phyloP scores from a whole-genome alignment of 768 basidiomycete genomes.

The Mycena venus region DNA sequence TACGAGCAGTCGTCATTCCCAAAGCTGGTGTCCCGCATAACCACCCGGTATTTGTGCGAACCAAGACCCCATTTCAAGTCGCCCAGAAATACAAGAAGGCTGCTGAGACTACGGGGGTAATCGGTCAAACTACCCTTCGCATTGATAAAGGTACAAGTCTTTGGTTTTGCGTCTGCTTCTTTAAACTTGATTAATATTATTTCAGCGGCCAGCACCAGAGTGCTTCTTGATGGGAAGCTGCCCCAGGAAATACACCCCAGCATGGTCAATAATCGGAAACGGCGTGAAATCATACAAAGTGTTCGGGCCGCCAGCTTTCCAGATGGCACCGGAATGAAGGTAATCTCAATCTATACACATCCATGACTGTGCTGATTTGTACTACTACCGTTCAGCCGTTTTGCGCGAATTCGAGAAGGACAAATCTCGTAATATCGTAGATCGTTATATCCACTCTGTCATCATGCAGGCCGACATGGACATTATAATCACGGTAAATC shows the following conservation, averaged over 20 bases:
- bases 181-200: background rate
- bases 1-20: background rate
- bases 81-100: background rate
- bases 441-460: conserved; percentile 3
- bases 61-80: background rate
- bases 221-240: background rate
- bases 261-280: background rate
- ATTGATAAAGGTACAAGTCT: background rate
- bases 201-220: background rate
- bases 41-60: background rate
- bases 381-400: background rate
- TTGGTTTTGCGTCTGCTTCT: background rate
- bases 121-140: background rate
- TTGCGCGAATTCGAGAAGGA: background rate
- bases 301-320: background rate
- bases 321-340: background rate
- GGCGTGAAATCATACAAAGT: background rate
- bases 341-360: background rate
- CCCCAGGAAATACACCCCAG: background rate
- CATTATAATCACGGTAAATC: conserved; percentile 4
- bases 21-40: background rate
- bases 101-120: background rate
- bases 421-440: background rate
- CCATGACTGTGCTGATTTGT: background rate
- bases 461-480: background rate